A percentile compares a stretch with the other conserved stretches of the same genome.
These are phyloP conservation scores for Leishmania tarentolae DNA, from an alignment of 208 protist species.

Conservation along the genomic window DNA sequence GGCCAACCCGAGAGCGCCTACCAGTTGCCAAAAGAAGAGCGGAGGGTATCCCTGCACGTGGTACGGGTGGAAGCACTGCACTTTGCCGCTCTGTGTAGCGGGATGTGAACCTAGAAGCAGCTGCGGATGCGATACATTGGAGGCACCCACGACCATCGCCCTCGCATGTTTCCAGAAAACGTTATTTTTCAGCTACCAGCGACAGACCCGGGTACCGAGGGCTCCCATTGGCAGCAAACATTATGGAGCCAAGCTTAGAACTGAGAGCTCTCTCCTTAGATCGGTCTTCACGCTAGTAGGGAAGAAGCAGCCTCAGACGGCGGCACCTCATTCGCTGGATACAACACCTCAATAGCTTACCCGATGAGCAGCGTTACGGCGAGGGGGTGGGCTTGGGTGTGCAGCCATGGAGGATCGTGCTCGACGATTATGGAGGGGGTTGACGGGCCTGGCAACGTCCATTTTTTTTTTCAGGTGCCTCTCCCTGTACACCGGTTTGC, in stretches of 20 bases:
- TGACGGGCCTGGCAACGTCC: conserved; percentile 23
- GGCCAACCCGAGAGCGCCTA: background rate
- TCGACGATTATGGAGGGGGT: conserved; percentile 8
- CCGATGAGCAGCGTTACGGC: conserved; percentile 15
- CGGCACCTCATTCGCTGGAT: conserved; percentile 22
- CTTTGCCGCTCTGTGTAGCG: background rate
- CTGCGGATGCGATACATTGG: background rate
- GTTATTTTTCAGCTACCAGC: background rate
- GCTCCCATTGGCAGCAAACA: background rate
- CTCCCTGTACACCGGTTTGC: background rate
- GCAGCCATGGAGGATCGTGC: background rate
- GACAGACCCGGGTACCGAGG: background rate
- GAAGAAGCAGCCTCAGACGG: conserved; percentile 13
- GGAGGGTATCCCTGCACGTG: background rate
- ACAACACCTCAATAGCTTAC: conserved; percentile 8
- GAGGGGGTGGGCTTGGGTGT: conserved; percentile 1
- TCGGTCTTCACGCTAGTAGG: conserved; percentile 17
- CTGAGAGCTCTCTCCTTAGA: background rate
- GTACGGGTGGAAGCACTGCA: background rate
- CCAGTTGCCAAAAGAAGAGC: background rate
- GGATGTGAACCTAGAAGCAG: background rate
- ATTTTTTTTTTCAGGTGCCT: conserved; percentile 27
- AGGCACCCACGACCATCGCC: background rate
- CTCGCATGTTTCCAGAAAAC: background rate
- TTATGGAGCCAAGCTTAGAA: background rate